These are phyloP conservation scores for Saccharomycopsis sp. DNA, from an alignment of 805 yeast species.

Conservation along the genomic window DNA sequence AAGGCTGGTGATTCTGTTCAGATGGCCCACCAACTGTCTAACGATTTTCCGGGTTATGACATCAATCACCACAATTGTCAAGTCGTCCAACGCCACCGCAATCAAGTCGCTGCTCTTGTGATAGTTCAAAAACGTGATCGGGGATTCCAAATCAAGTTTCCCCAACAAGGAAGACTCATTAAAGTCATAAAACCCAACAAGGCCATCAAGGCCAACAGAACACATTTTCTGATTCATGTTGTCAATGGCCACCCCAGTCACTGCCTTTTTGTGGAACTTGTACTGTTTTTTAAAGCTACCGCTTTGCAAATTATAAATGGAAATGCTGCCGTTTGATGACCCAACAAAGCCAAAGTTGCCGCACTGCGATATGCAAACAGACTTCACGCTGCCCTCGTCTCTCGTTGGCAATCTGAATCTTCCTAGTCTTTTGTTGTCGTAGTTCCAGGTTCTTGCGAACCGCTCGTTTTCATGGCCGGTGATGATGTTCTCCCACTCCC, in stretches of 20 bases:
- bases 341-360: conserved; percentile 95
- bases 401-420: conserved; percentile 58
- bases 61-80: conserved; percentile 77
- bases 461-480: conserved; percentile 80
- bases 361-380: conserved; percentile 79
- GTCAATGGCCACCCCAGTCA: conserved; percentile 83
- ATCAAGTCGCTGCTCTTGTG: conserved; percentile 78
- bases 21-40: conserved; percentile 83
- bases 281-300: conserved; percentile 71
- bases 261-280: conserved; percentile 63
- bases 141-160: conserved; percentile 58
- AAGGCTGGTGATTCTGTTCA: conserved; percentile 75
- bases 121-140: conserved; percentile 67
- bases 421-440: conserved; percentile 71
- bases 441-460: conserved; percentile 88
- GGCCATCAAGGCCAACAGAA: conserved; percentile 81
- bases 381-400: conserved; percentile 69
- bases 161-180: conserved; percentile 59
- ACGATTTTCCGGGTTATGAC: conserved; percentile 72
- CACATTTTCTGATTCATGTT: conserved; percentile 86
- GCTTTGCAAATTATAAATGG: conserved; percentile 83
- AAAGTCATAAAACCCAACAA: conserved; percentile 81
- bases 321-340: conserved; percentile 76
- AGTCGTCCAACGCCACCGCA: conserved; percentile 80
- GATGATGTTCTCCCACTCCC: conserved; percentile 88